Evolutionary conservation across 495 filamentous ascomycete genomes (phyloP).

Genomic region (Xylaria castorea): DNA sequence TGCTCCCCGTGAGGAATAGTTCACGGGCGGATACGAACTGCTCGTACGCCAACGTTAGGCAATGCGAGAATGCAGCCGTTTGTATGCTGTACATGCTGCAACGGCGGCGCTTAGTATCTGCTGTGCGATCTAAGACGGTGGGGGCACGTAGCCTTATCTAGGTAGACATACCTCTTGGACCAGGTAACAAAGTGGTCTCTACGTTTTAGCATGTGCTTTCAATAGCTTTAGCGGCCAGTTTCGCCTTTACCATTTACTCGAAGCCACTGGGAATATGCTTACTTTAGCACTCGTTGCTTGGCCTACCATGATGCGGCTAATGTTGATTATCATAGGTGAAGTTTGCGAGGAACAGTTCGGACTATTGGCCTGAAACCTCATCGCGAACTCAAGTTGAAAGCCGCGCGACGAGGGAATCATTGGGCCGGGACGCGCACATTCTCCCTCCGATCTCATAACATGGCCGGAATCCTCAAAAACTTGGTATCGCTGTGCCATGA

Average conservation of each 20-base stretch:
- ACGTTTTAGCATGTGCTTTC: neutral
- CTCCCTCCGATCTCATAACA: neutral
- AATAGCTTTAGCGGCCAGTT: neutral
- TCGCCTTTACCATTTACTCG: conserved; percentile 5
- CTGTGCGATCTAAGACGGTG: conserved; percentile 1
- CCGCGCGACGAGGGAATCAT: neutral
- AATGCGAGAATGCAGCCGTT: conserved; percentile 2
- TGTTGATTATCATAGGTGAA: neutral
- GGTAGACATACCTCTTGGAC: neutral
- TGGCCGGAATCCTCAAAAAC: neutral
- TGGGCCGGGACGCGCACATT: neutral
- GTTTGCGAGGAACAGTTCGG: neutral
- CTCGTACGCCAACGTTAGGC: neutral
- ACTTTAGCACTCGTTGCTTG: conserved; percentile 18
- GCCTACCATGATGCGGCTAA: neutral
- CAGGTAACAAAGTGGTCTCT: neutral
- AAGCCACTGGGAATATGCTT: neutral
- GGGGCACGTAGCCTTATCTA: conserved; percentile 3
- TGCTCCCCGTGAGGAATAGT: conserved; percentile 3
- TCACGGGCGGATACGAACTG: conserved; percentile 2
- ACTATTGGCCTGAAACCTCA: conserved; percentile 12
- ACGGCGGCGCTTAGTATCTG: conserved; percentile 13
- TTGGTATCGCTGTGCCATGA: neutral
- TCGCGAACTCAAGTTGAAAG: conserved; percentile 8
- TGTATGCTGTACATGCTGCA: conserved; percentile 10